Conservation (phyloP, 768 basidiomycete species). For the Tephrocybe sp. region DNA sequence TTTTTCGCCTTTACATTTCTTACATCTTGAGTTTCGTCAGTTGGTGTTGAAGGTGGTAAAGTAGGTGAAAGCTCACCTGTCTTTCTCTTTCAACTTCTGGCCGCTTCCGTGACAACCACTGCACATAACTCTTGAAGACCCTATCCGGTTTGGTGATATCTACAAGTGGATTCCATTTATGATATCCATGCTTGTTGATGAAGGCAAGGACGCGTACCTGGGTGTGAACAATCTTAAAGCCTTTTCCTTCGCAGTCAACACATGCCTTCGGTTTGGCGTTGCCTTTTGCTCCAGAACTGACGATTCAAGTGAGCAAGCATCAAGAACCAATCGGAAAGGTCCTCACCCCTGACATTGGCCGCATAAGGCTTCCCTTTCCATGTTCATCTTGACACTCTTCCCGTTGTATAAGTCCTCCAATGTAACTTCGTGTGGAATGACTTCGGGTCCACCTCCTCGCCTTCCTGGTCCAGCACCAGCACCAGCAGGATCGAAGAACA, state of each 20-base stretch:
- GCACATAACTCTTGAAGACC: constrained; percentile 57
- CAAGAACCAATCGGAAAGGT: constrained; percentile 5
- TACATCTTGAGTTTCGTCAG: constrained; percentile 60
- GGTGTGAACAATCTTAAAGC: constrained; percentile 63
- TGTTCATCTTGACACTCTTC: constrained; percentile 82
- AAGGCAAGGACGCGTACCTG: constrained; percentile 35
- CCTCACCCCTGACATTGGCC: constrained; percentile 75
- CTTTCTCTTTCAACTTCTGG: constrained; percentile 78
- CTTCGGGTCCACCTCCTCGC: constrained; percentile 64
- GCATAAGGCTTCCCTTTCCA: constrained; percentile 86
- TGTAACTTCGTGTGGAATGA: constrained; percentile 80
- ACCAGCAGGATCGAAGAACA: constrained; percentile 66
- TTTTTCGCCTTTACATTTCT: constrained; percentile 90
- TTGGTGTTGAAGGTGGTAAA: not conserved
- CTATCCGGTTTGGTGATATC: constrained; percentile 47
- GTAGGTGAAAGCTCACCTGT: constrained; percentile 49
- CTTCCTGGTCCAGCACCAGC: constrained; percentile 44
- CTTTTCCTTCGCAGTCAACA: constrained; percentile 79
- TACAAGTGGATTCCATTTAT: constrained; percentile 15
- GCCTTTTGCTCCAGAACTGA: constrained; percentile 78
- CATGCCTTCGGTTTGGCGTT: constrained; percentile 86
- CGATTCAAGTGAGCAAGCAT: constrained; percentile 1
- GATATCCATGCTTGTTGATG: not conserved
- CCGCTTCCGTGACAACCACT: constrained; percentile 71
- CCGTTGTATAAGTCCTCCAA: constrained; percentile 94